A percentile compares a stretch with the other conserved stretches of the same genome.
phyloP scores from a whole-genome alignment of 1,284 basidiomycete genomes.

The Ustilago tritici region DNA sequence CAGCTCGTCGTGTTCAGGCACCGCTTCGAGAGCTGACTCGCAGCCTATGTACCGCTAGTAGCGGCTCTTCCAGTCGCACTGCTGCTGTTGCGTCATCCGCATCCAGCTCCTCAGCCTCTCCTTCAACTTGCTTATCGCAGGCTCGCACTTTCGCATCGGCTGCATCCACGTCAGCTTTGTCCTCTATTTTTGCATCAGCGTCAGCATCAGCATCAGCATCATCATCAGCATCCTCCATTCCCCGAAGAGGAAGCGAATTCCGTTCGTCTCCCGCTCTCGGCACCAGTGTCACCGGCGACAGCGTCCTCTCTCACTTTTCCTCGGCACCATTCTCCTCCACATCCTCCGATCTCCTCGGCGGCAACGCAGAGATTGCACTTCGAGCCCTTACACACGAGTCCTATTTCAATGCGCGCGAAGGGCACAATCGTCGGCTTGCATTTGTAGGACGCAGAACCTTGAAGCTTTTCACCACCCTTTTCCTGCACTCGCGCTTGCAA shows the following conservation, averaged over 20 bases:
- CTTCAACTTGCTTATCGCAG: constrained; percentile 8
- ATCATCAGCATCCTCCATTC: constrained; percentile 21
- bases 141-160: constrained; percentile 28
- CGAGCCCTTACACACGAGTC: constrained; percentile 65
- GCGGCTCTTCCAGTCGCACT: constrained; percentile 17
- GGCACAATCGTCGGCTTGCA: constrained; percentile 64
- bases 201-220: constrained; percentile 30
- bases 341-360: constrained; percentile 45
- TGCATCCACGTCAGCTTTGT: constrained; percentile 28
- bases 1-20: constrained; percentile 26
- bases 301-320: constrained; percentile 47
- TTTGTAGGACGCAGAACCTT: constrained; percentile 65
- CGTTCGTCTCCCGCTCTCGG: constrained; percentile 34
- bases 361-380: constrained; percentile 49
- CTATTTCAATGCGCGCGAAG: constrained; percentile 53
- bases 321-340: constrained; percentile 35
- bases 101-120: constrained; percentile 8
- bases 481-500: constrained; percentile 51
- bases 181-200: constrained; percentile 28
- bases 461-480: constrained; percentile 62
- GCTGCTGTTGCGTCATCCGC: constrained; percentile 1
- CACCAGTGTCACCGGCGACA: constrained; percentile 26
- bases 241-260: constrained; percentile 12
- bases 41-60: constrained; percentile 8
- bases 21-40: constrained; percentile 21